These are phyloP conservation scores for Porodaedalea pini DNA, from an alignment of 1,284 basidiomycete species.

Conservation along the genomic window DNA sequence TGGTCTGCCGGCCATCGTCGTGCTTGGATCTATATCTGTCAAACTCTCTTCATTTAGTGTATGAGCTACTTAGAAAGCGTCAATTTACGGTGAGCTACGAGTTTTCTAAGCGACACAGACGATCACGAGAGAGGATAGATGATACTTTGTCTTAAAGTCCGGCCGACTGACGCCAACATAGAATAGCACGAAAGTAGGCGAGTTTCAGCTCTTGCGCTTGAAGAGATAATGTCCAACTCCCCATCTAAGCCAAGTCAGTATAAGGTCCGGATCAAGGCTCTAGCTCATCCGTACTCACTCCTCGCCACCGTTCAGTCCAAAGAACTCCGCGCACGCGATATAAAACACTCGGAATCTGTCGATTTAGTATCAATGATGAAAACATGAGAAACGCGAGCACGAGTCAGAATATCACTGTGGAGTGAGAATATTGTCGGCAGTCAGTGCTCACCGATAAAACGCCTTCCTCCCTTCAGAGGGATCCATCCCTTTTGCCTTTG, in stretches of 20 bases:
- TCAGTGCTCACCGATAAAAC: slow-evolving; percentile 47
- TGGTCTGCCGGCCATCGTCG: too few species aligned
- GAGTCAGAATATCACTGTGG: background rate
- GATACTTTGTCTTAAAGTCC: too few species aligned
- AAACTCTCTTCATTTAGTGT: too few species aligned
- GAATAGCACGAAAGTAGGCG: too few species aligned
- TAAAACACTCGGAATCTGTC: slow-evolving; percentile 69
- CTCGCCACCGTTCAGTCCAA: slow-evolving; percentile 62
- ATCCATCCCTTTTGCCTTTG: slow-evolving; percentile 42
- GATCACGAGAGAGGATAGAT: too few species aligned
- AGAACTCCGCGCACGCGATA: slow-evolving; percentile 73
- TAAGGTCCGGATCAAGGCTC: background rate
- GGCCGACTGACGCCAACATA: too few species aligned
- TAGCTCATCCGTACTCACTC: slow-evolving; percentile 41
- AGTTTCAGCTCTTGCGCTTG: slow-evolving; percentile 32
- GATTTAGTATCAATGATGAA: background rate
- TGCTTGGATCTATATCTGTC: too few species aligned
- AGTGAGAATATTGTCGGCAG: background rate
- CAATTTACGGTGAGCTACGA: too few species aligned
- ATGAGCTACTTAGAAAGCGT: too few species aligned
- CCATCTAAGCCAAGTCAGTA: slow-evolving; percentile 36
- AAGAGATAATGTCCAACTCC: slow-evolving; percentile 56
- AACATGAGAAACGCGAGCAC: background rate
- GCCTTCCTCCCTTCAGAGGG: slow-evolving; percentile 56
- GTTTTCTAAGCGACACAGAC: too few species aligned